Evolutionary conservation across 2,329 filamentous ascomycete genomes (phyloP), one percentile per base, ranked within the genome.

Genomic region (Ramularia collo-cygni): DNA sequence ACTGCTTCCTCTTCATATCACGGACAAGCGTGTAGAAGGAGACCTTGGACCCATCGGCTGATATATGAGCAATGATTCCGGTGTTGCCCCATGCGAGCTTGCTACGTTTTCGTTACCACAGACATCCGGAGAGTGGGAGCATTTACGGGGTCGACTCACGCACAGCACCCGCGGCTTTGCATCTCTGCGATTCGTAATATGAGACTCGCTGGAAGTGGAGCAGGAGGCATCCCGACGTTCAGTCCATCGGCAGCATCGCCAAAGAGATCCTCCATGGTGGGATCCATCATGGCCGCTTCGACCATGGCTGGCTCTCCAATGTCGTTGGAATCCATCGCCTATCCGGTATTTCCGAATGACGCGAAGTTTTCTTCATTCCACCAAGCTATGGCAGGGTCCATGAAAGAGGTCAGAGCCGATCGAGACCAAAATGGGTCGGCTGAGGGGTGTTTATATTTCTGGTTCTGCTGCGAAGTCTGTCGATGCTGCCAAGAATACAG

Each of bases 31-130:
- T 81, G 43, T 81, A 79, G 32, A 94, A 71, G 56, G 84, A 79
- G 37, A 95, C 68, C 10, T 71, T 73, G 34, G 74, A 74, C 18
- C 85, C 83, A 63, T 89, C 83, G 12, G 76, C 67, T 14, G 81
- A 76, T 50, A 96, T 83, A 38, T 81, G 83, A 18, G 89, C 89
- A 51, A 96, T 85, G 44, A 82, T 87, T 30, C 90, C 90, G 45
- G 79, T 76, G 54, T 81, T 88, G 8, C 90, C 95, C 89, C 90
- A 96, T 19, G 84, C 80, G 38, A 95, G 75, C 49, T 78, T 79
- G 59, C 88, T 93, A 43, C 31, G 14, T 29, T 14, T 8, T 16
- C n/a, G 35, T 32, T 35, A 45, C 38, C 37, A 40, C 41, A 38
- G 28, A 24, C 30, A 36, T 9, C 37, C 34, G 8, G 28, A 35